phyloP scores from a whole-genome alignment of 441 rosid genomes.

The Metrosideros polymorpha region DNA sequence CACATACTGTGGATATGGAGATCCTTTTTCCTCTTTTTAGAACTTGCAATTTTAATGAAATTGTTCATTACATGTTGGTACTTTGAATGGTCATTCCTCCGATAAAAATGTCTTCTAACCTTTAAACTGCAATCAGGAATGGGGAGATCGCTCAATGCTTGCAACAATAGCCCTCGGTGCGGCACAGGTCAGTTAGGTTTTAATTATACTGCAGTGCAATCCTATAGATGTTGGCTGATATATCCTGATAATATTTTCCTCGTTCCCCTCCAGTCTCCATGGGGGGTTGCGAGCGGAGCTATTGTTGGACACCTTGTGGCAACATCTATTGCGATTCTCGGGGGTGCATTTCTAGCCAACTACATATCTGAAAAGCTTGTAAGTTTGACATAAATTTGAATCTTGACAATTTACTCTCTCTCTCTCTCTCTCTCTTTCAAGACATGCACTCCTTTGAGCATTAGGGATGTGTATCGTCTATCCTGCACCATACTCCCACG shows the following conservation, averaged over 20 bases:
- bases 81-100: background rate
- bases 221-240: background rate
- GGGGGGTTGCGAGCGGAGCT: constrained; percentile 96
- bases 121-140: constrained; percentile 46
- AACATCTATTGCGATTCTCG: constrained; percentile 71
- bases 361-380: constrained; percentile 93
- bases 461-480: background rate
- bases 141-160: constrained; percentile 99
- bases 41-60: background rate
- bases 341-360: constrained; percentile 91
- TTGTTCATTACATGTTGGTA: background rate
- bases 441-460: background rate
- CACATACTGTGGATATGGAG: background rate
- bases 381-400: background rate
- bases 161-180: constrained; percentile 98
- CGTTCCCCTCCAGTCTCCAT: constrained; percentile 55
- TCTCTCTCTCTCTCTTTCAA: background rate
- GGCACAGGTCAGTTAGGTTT: constrained; percentile 49
- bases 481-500: background rate
- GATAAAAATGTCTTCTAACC: background rate
- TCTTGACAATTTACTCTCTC: background rate
- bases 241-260: background rate
- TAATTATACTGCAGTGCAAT: background rate
- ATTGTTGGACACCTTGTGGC: constrained; percentile 91
- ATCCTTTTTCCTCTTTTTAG: background rate